phyloP scores from a whole-genome alignment of 345 rosid genomes.

The Salix dunnii region DNA sequence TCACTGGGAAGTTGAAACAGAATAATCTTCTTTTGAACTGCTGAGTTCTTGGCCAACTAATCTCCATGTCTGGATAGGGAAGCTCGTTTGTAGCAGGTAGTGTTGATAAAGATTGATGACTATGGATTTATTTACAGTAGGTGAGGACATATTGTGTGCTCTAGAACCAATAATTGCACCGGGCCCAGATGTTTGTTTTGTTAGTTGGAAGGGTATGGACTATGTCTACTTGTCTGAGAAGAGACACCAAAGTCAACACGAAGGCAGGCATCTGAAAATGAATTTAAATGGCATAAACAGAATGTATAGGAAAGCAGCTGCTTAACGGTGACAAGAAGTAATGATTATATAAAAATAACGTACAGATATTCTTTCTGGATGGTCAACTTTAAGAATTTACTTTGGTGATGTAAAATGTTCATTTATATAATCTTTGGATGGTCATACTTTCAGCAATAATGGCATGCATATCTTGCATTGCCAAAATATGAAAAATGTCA shows the following conservation, averaged over 20 bases:
- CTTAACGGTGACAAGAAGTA: not conserved
- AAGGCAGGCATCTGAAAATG: not conserved
- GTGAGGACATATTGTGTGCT: not conserved
- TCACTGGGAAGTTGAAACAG: not conserved
- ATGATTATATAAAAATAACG: not conserved
- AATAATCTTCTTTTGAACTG: not conserved
- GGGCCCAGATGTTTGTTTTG: not conserved
- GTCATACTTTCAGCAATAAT: not conserved
- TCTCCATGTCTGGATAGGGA: not conserved
- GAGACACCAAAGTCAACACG: not conserved
- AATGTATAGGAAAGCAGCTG: not conserved
- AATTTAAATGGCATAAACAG: not conserved
- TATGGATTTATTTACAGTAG: not conserved
- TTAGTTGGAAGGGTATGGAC: not conserved
- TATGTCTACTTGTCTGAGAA: not conserved
- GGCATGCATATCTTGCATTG: not conserved
- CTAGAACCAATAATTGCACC: not conserved
- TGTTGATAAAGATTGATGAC: not conserved
- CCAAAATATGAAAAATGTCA: not conserved
- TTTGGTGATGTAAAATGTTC: not conserved
- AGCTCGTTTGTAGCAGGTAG: not conserved
- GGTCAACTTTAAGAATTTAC: not conserved
- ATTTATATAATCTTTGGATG: too few relatives aligned
- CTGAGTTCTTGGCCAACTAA: not conserved
- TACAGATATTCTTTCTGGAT: not conserved